Percentiles rank a stretch among this genome's conserved stretches.
Conservation (phyloP, 495 filamentous ascomycete genomes). For the Xylaria sp. region DNA sequence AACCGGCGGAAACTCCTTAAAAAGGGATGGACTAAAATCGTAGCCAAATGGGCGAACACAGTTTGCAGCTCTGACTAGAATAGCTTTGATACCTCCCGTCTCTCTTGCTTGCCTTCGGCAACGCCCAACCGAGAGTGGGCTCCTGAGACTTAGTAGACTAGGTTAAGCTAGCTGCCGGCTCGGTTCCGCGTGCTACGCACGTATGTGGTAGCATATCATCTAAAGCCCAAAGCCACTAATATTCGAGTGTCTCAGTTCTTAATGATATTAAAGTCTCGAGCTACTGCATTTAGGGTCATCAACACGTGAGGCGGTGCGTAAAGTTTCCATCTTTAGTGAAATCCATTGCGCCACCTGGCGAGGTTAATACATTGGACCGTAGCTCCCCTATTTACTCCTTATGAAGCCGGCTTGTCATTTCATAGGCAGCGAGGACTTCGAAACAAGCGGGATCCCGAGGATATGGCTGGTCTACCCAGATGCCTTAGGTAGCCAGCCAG, state of each 20-base stretch:
- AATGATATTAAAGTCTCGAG: conserved; percentile 20
- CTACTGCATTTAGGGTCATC: conserved; percentile 5
- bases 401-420: conserved; percentile 7
- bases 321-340: conserved; percentile 17
- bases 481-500: conserved; percentile 2
- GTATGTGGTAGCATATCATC: conserved; percentile 40
- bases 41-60: background rate
- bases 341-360: conserved; percentile 16
- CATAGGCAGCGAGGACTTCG: conserved; percentile 4
- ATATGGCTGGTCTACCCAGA: conserved; percentile 1
- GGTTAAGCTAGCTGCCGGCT: conserved; percentile 32
- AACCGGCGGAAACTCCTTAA: background rate
- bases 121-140: conserved; percentile 33
- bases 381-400: background rate
- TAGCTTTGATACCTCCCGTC: background rate
- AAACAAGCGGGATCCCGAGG: conserved; percentile 20
- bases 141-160: conserved; percentile 27
- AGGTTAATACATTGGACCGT: background rate
- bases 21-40: background rate
- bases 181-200: conserved; percentile 42
- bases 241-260: conserved; percentile 37
- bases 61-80: background rate
- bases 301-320: conserved; percentile 29
- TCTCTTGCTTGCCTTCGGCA: conserved; percentile 34
- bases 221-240: conserved; percentile 40